Conservation (phyloP, 2,329 filamentous ascomycete genomes). For the Aschersonia sp. region DNA sequence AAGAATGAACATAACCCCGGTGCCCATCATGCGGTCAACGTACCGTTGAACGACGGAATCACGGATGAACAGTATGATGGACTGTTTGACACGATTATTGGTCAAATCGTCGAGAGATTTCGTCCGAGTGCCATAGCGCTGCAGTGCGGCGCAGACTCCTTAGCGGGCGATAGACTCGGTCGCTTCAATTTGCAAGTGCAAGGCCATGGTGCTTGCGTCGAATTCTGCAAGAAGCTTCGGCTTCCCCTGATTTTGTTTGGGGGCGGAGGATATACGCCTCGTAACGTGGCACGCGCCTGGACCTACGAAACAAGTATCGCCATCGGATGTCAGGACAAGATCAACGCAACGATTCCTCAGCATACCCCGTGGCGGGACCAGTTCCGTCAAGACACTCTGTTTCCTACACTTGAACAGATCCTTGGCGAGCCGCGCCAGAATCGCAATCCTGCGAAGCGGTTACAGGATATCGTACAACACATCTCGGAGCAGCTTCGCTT, state of each 20-base stretch:
- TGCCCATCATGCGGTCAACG: slow-evolving; percentile 79
- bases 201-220: slow-evolving; percentile 83
- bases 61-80: slow-evolving; percentile 77
- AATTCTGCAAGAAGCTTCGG: slow-evolving; percentile 68
- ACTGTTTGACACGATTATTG: slow-evolving; percentile 73
- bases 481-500: slow-evolving; percentile 79
- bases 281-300: slow-evolving; percentile 94
- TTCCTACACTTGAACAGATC: slow-evolving; percentile 68
- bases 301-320: slow-evolving; percentile 91
- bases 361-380: slow-evolving; percentile 78
- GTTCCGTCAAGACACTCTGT: slow-evolving; percentile 76
- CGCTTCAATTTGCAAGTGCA: slow-evolving; percentile 95
- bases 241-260: slow-evolving; percentile 83
- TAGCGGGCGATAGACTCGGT: slow-evolving; percentile 84
- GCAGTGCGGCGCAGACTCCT: slow-evolving; percentile 88
- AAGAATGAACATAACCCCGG: slow-evolving; percentile 72
- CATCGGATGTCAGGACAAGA: slow-evolving; percentile 56
- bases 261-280: slow-evolving; percentile 88
- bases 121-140: slow-evolving; percentile 83
- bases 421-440: slow-evolving; percentile 58
- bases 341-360: slow-evolving; percentile 58
- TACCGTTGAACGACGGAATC: slow-evolving; percentile 81
- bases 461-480: slow-evolving; percentile 61
- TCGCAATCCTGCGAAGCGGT: slow-evolving; percentile 61
- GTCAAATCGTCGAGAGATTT: slow-evolving; percentile 66